A percentile compares a stretch with the other conserved stretches of the same genome.
These are phyloP conservation scores for Leishmania arabica DNA, from an alignment of 208 protist species.

Conservation along the genomic window DNA sequence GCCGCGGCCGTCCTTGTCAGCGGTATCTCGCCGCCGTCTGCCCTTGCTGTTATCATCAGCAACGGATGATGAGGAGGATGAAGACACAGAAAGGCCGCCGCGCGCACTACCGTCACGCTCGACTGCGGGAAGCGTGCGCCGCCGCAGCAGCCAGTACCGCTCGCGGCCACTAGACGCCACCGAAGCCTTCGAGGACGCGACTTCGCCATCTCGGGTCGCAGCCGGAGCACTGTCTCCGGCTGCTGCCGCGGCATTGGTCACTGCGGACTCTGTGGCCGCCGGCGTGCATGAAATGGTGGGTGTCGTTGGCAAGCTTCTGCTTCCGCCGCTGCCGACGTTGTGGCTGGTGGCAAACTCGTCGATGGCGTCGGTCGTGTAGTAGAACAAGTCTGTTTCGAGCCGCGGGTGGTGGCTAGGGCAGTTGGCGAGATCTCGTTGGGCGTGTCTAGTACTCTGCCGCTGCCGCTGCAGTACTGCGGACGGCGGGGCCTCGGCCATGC, in stretches of 20 bases:
- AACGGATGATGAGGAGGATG: background rate
- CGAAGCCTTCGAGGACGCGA: background rate
- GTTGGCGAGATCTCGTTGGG: background rate
- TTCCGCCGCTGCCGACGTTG: slow-evolving; percentile 7
- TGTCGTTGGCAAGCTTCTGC: background rate
- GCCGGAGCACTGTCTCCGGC: background rate
- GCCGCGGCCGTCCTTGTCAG: too few relatives aligned
- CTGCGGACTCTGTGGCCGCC: background rate
- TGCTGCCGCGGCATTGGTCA: background rate
- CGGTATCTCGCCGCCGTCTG: background rate
- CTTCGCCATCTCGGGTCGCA: background rate
- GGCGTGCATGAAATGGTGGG: background rate
- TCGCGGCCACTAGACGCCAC: background rate
- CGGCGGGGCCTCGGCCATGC: background rate
- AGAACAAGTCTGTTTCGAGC: slow-evolving; percentile 7
- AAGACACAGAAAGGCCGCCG: background rate
- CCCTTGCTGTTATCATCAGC: background rate
- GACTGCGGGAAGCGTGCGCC: background rate
- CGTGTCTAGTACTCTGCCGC: background rate
- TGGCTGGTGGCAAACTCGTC: slow-evolving; percentile 26
- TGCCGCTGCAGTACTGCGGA: background rate
- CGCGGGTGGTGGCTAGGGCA: background rate
- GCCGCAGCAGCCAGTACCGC: background rate
- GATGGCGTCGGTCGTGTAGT: slow-evolving; percentile 41
- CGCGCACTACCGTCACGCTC: background rate